Percentiles rank a stretch among this genome's conserved stretches.
Evolutionary conservation across 148 eudicot genomes (phyloP).

Genomic region (Rhododendron ovatum): DNA sequence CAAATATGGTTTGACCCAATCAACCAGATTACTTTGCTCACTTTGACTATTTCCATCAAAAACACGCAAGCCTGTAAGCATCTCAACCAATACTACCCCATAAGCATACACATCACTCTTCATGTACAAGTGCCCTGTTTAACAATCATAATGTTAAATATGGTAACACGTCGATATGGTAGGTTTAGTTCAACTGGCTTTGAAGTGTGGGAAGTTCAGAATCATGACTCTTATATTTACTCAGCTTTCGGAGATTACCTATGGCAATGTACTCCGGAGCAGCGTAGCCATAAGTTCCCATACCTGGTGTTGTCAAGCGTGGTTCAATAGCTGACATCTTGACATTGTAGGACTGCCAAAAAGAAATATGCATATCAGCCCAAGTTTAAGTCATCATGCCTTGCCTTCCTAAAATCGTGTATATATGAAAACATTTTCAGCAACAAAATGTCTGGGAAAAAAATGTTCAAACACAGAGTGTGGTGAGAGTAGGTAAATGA

Average conservation of each 20-base stretch:
- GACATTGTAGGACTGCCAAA: slow-evolving; percentile 56
- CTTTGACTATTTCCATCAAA: slow-evolving; percentile 11
- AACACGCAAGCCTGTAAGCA: slow-evolving; percentile 27
- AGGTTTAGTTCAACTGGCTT: not conserved
- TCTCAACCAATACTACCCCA: slow-evolving; percentile 75
- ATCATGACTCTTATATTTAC: too few species aligned
- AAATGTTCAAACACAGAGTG: not conserved
- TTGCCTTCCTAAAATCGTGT: not conserved
- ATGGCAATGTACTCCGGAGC: slow-evolving; percentile 61
- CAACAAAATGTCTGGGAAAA: too few species aligned
- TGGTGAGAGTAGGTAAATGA: not conserved
- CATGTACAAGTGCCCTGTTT: slow-evolving; percentile 64
- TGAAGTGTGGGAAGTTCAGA: not conserved
- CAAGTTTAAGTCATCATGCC: not conserved
- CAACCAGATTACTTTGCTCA: slow-evolving; percentile 9
- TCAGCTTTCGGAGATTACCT: slow-evolving; percentile 32
- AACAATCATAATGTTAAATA: not conserved
- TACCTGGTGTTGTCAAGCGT: slow-evolving; percentile 65
- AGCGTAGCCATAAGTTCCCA: slow-evolving; percentile 85
- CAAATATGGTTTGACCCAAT: not conserved
- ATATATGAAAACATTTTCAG: too few species aligned
- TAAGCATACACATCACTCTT: slow-evolving; percentile 84
- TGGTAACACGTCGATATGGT: not conserved
- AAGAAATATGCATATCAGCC: not conserved
- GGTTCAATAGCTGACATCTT: slow-evolving; percentile 48